Base-by-base conservation (phyloP, 371 early-diverging fungal species). In the Phascolomyces articulosus region DNA sequence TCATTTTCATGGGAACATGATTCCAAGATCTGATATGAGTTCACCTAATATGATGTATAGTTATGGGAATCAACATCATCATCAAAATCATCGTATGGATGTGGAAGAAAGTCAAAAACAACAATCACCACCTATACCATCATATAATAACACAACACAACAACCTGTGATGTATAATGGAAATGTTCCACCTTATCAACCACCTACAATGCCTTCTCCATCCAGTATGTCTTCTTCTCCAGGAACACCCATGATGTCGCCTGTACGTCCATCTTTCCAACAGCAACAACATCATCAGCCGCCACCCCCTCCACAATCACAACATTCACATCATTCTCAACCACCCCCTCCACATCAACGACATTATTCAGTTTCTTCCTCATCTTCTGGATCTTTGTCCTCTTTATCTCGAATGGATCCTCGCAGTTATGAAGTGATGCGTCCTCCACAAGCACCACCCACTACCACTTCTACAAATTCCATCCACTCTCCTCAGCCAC, bases 221-320 rank as follows among this genome's bases (percentile, higher is more conserved):
- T 65, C 73, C 3, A 71, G 69, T 23, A 55, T 74, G 62, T 66
- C 72, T 0, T 71, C 79, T 11, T 72, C 79, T 21, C 73, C 79
- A 0, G 68, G 70, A 15, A 75, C 79, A 24, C 75, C 79, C 1
- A 72, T 75, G 73, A 29, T 73, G 31, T 73, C 78, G 3, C 78
- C 78, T 21, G 66, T 66, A 27, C 72, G 78, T 9, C 69, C 70
- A 13, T 58, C 71, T 20, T 71, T 71, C 40, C 70, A 70, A 21
- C 72, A 68, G 24, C 72, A 73, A 24, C 38, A 34, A 18, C 57
- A 57, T 1, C 57, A 57, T 9, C 55, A 53, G 21, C 54, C 53
- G 41, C 40, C 7, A 47, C 44, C 21, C n/a, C n/a, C n/a, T n/a
- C n/a, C n/a, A n/a, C n/a, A n/a, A n/a, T n/a, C n/a, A n/a, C 60